Evolutionary conservation across 352 stramenopile genomes (phyloP).

Genomic region (Globisporangium middletonii): DNA sequence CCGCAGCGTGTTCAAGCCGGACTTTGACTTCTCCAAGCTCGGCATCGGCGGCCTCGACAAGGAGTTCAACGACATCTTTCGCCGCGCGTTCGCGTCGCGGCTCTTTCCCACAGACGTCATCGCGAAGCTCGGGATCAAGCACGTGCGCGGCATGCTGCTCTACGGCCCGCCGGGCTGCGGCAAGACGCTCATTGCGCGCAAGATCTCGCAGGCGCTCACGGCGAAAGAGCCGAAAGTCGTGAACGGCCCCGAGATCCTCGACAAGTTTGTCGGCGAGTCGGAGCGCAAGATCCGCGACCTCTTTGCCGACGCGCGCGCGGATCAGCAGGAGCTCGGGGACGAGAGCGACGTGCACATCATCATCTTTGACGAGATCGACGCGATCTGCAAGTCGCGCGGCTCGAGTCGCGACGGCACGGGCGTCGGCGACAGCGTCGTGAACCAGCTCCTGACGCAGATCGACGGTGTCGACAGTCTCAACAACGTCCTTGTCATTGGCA

Average conservation of each 20-base stretch:
- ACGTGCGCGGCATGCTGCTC: conserved; percentile 93
- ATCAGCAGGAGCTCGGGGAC: conserved; percentile 91
- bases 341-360: conserved; percentile 99
- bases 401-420: conserved; percentile 91
- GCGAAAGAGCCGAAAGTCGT: conserved; percentile 96
- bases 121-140: conserved; percentile 97
- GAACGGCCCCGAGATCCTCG: conserved; percentile 98
- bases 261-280: conserved; percentile 98
- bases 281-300: conserved; percentile 99
- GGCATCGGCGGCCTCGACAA: conserved; percentile 98
- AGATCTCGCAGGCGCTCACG: conserved; percentile 97
- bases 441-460: conserved; percentile 99
- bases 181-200: conserved; percentile 98
- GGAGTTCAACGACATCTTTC: conserved; percentile 99
- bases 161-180: conserved; percentile 86
- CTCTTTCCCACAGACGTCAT: conserved; percentile 96
- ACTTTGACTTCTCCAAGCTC: conserved; percentile 99
- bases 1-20: conserved; percentile 89
- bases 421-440: conserved; percentile 97
- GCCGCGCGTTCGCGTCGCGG: conserved; percentile 96
- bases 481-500: conserved; percentile 99
- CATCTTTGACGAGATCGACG: conserved; percentile 99
- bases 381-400: conserved; percentile 97
- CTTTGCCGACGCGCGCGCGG: conserved; percentile 92
- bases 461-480: conserved; percentile 99